phyloP scores from a whole-genome alignment of 1,139 yeast species.

The Hemisphaericaspora lyxosophila region DNA sequence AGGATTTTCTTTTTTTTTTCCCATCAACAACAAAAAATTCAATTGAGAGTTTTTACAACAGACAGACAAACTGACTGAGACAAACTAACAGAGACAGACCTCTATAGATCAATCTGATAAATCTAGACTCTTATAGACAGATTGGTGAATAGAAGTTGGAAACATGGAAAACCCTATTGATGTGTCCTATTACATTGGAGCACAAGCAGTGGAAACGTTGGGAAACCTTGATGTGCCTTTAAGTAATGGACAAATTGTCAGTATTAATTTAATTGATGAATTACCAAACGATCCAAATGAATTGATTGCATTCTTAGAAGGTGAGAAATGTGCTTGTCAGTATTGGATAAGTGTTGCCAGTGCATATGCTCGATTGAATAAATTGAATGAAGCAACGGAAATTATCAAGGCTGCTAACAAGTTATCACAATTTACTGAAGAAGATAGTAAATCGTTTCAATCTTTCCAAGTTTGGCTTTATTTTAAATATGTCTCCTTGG shows the following conservation, averaged over 20 bases:
- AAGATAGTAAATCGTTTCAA: constrained; percentile 56
- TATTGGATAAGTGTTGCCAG: constrained; percentile 84
- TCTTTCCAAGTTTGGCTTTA: constrained; percentile 75
- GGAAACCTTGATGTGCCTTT: constrained; percentile 63
- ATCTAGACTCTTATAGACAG: too few species aligned
- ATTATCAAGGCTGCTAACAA: constrained; percentile 64
- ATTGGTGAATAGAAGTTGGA: neutral
- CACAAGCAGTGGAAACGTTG: constrained; percentile 30
- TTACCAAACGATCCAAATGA: constrained; percentile 89
- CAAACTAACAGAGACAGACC: too few species aligned
- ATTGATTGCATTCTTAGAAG: constrained; percentile 70
- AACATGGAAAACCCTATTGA: constrained; percentile 36
- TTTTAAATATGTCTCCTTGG: constrained; percentile 35
- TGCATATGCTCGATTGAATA: constrained; percentile 69
- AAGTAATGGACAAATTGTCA: constrained; percentile 69
- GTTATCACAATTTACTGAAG: constrained; percentile 35
- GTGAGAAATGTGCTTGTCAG: constrained; percentile 71
- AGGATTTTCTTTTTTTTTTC: too few species aligned
- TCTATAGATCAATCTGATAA: too few species aligned
- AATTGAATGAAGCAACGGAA: constrained; percentile 60
- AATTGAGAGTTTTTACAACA: too few species aligned
- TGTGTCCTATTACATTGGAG: constrained; percentile 40
- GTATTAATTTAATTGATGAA: constrained; percentile 62
- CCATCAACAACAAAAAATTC: too few species aligned
- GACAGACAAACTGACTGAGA: too few species aligned